phyloP scores from a whole-genome alignment of 1,284 basidiomycete genomes.

The Marasmius oreades region DNA sequence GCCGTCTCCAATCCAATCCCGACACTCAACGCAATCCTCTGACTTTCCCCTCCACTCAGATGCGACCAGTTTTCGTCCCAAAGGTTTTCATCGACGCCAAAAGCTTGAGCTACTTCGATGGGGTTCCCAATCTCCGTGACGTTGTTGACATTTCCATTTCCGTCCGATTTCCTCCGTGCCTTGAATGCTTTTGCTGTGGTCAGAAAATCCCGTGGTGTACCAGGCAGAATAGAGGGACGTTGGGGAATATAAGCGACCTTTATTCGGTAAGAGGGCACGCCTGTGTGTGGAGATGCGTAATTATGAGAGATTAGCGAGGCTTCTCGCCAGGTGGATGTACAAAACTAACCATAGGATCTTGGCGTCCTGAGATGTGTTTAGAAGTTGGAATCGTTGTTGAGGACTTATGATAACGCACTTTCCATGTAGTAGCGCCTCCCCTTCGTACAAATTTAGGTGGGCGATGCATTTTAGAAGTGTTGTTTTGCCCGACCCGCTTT shows the following conservation, averaged over 20 bases:
- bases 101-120: conserved; percentile 55
- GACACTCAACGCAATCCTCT: conserved; percentile 74
- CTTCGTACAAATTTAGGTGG: conserved; percentile 71
- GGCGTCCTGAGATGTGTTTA: conserved; percentile 39
- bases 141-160: not conserved
- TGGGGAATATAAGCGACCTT: conserved; percentile 83
- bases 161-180: conserved; percentile 37
- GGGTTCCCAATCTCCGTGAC: conserved; percentile 26
- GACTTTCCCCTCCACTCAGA: conserved; percentile 81
- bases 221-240: conserved; percentile 77
- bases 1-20: conserved; percentile 71
- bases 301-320: not conserved
- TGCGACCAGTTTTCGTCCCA: conserved; percentile 79
- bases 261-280: conserved; percentile 73
- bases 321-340: not conserved
- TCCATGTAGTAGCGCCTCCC: conserved; percentile 62
- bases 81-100: conserved; percentile 64
- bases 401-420: too few relatives aligned
- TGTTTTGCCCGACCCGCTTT: conserved; percentile 77
- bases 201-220: conserved; percentile 74
- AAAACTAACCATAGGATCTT: conserved; percentile 44
- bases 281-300: conserved; percentile 31
- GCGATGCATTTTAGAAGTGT: conserved; percentile 81
- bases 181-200: conserved; percentile 49
- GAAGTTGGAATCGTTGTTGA: too few relatives aligned